Conservation (phyloP, 192 early-diverging fungal genomes). For the Backusella liffmaniae region DNA sequence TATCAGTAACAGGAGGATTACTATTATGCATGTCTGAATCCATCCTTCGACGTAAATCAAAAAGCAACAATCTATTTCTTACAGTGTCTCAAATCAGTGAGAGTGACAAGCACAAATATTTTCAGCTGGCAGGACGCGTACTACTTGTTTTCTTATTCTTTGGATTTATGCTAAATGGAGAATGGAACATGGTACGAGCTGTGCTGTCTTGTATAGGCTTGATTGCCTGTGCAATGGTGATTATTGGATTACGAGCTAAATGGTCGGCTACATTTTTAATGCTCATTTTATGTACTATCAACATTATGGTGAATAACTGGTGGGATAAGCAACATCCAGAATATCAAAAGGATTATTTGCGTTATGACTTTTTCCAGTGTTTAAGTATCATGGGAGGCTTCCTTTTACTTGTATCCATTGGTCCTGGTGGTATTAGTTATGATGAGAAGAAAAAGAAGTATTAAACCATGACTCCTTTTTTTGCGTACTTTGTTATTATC, state of each 20-base stretch:
- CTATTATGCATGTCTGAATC: slow-evolving; percentile 90
- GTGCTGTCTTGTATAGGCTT: slow-evolving; percentile 74
- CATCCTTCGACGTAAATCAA: slow-evolving; percentile 47
- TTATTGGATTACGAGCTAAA: slow-evolving; percentile 96
- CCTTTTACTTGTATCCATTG: slow-evolving; percentile 86
- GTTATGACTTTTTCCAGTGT: slow-evolving; percentile 99
- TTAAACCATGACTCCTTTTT: slow-evolving; percentile 41
- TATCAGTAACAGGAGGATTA: slow-evolving; percentile 91
- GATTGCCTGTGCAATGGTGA: slow-evolving; percentile 88
- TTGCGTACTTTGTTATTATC: background rate
- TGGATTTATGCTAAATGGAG: slow-evolving; percentile 84
- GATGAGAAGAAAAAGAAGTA: slow-evolving; percentile 97
- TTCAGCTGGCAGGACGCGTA: slow-evolving; percentile 88
- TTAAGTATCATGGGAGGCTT: slow-evolving; percentile 97
- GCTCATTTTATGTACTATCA: slow-evolving; percentile 80
- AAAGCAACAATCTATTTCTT: slow-evolving; percentile 72
- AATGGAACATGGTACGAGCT: slow-evolving; percentile 66
- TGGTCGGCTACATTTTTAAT: slow-evolving; percentile 92
- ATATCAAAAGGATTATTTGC: slow-evolving; percentile 86
- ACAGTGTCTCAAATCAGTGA: slow-evolving; percentile 82
- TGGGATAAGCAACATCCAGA: slow-evolving; percentile 84
- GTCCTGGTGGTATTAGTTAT: slow-evolving; percentile 87
- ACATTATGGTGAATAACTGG: slow-evolving; percentile 94
- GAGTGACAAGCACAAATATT: slow-evolving; percentile 79
- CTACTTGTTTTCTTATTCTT: slow-evolving; percentile 91